Evolutionary conservation across 352 stramenopile species (phyloP), one percentile per base, ranked within the genome.

Genomic region (Peronospora tabacina): DNA sequence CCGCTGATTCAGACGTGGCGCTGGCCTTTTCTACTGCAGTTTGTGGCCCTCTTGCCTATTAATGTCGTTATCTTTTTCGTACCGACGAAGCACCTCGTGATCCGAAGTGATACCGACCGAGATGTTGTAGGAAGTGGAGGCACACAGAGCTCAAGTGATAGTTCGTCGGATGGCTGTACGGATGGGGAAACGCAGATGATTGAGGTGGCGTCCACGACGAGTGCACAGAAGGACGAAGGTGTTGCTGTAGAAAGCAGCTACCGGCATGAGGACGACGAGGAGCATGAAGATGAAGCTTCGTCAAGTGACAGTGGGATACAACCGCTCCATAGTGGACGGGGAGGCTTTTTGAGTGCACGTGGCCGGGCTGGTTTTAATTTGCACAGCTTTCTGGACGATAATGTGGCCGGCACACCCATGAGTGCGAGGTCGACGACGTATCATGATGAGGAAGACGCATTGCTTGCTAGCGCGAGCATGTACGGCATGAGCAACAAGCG

Each of bases 1-100:
- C 59, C 69, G 34, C 55, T 75, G 4, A 70, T 89, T 22, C 70
- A 84, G 52, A 87, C 74, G 36, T 92, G 81, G 81, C 75, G 81
- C 22, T 92, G 78, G 81, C 81, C 81, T 0, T 92, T 92, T 40
- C 49, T 90, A n/a, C 58, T 87, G n/a, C 81, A 92, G 61, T 90
- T 90, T 49, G 0, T 92, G 10, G 63, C 62, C 15, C 68, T 90
- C 55, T 62, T 81, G 16, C 81, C 81, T 1, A 77, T 92, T 51
- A 87, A 85, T 55, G 52, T 85, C 9, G 76, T 69, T 10, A 74
- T 92, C 48, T 90, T 90, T 52, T 90, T 90, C 49, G 73, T 92
- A 39, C 79, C 81, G 3, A 77, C 73, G 50, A 83, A 85, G 58
- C 75, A 92, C 46, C 38, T 92, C 7, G 39, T 82, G 11, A 88